Conservation (phyloP, 1,139 yeast species). For the Geotrichum australiense region DNA sequence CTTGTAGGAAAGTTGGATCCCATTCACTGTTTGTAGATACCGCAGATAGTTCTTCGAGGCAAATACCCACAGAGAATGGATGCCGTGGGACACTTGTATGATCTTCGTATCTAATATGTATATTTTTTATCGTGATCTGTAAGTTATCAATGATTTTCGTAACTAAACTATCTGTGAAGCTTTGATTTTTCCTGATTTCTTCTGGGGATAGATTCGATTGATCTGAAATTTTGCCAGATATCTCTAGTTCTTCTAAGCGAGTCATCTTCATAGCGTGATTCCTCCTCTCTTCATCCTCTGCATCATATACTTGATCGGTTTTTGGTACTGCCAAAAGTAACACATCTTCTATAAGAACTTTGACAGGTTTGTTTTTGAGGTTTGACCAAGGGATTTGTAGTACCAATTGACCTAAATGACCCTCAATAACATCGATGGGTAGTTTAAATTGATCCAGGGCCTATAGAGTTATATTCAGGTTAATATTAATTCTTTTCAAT, state of each 20-base stretch:
- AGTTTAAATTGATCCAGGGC: slow-evolving; percentile 79
- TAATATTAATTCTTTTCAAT: too few species aligned
- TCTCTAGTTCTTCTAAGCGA: slow-evolving; percentile 62
- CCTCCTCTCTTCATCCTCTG: slow-evolving; percentile 59
- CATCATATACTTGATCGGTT: slow-evolving; percentile 44
- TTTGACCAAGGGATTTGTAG: slow-evolving; percentile 97
- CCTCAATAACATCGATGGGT: slow-evolving; percentile 86
- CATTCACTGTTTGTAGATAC: slow-evolving; percentile 81
- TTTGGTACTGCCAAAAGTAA: slow-evolving; percentile 76
- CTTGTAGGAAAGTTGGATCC: slow-evolving; percentile 79
- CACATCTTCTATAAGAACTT: slow-evolving; percentile 81
- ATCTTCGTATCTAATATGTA: slow-evolving; percentile 91
- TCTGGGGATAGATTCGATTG: slow-evolving; percentile 32
- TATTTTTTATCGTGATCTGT: slow-evolving; percentile 87
- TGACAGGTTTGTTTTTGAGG: slow-evolving; percentile 86
- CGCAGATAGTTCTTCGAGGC: slow-evolving; percentile 82
- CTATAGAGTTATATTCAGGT: slow-evolving; percentile 29
- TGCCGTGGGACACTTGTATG: slow-evolving; percentile 38
- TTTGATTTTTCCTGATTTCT: slow-evolving; percentile 54
- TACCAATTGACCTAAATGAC: slow-evolving; percentile 83
- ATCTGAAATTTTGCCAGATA: slow-evolving; percentile 25
- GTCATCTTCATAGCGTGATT: slow-evolving; percentile 61
- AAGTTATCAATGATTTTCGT: slow-evolving; percentile 89
- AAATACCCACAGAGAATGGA: slow-evolving; percentile 79
- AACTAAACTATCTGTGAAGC: slow-evolving; percentile 79